Percentiles rank a stretch among this genome's conserved stretches.
Evolutionary conservation across 2,329 filamentous ascomycete genomes (phyloP).

Genomic region (Clonostachys solani): DNA sequence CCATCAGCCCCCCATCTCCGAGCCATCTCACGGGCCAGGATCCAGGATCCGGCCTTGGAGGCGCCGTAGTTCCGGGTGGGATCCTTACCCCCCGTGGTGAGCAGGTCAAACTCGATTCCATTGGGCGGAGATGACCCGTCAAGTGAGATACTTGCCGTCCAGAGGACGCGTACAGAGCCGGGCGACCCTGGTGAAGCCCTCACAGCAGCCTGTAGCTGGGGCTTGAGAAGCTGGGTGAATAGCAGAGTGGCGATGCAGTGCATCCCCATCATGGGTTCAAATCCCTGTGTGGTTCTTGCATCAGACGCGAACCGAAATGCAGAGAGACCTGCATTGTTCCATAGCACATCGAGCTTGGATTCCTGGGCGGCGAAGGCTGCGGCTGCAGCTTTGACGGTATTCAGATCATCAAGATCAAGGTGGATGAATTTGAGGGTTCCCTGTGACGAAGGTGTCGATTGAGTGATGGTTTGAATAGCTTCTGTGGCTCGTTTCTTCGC

Average conservation of each 20-base stretch:
- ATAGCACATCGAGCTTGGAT: slow-evolving; percentile 24
- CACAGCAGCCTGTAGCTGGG: slow-evolving; percentile 21
- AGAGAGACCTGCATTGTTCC: slow-evolving; percentile 28
- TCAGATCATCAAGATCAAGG: slow-evolving; percentile 29
- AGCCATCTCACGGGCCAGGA: slow-evolving; percentile 22
- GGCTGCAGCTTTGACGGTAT: slow-evolving; percentile 18
- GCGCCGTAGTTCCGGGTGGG: slow-evolving; percentile 18
- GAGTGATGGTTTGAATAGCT: no score
- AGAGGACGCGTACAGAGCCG: slow-evolving; percentile 20
- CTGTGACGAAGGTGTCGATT: no score
- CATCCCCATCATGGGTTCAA: slow-evolving; percentile 24
- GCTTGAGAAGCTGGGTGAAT: slow-evolving; percentile 24
- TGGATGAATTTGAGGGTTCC: slow-evolving; percentile 30
- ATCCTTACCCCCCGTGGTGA: slow-evolving; percentile 12
- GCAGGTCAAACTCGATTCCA: slow-evolving; percentile 17
- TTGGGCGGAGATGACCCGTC: slow-evolving; percentile 15
- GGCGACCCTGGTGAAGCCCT: not conserved
- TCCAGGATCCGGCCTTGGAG: slow-evolving; percentile 28
- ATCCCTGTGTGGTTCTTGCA: slow-evolving; percentile 13
- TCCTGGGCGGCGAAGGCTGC: slow-evolving; percentile 12
- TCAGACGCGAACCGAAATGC: not conserved
- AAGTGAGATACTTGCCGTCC: slow-evolving; percentile 19
- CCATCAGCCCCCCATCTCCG: slow-evolving; percentile 12
- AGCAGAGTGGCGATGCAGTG: slow-evolving; percentile 26
- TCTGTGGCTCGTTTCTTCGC: no score